Conservation (phyloP, 768 basidiomycete genomes). For the Termitomyces sp. region DNA sequence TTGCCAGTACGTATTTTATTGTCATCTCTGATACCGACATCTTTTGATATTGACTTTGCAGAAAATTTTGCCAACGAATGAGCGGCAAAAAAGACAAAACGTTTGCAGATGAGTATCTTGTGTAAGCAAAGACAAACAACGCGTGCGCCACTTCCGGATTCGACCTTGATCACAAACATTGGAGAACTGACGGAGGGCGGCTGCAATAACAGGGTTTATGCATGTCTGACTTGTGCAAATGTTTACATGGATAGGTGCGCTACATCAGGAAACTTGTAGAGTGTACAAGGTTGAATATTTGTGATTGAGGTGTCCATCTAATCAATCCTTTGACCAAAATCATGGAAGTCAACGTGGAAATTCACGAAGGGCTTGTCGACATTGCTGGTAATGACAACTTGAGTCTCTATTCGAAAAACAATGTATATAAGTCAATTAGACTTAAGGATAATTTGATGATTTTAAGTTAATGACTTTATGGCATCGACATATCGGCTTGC, state of each 20-base stretch:
- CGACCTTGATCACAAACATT: not conserved
- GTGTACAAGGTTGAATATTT: not conserved
- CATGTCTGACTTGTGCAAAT: not conserved
- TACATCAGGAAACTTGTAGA: not conserved
- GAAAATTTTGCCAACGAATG: not conserved
- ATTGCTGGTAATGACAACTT: not conserved
- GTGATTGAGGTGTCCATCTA: not conserved
- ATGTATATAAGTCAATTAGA: not conserved
- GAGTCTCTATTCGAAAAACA: not conserved
- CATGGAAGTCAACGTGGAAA: not conserved
- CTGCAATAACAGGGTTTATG: not conserved
- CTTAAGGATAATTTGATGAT: not conserved
- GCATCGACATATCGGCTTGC: not conserved
- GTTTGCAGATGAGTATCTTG: not conserved
- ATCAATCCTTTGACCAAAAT: not conserved
- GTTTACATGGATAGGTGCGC: not conserved
- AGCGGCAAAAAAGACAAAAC: not conserved
- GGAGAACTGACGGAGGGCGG: not conserved
- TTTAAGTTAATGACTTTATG: not conserved
- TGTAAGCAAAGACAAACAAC: slow-evolving; percentile 9
- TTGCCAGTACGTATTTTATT: not conserved
- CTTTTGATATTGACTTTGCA: not conserved
- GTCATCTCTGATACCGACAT: not conserved
- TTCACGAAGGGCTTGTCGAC: not conserved
- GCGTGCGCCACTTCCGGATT: slow-evolving; percentile 3